Evolutionary conservation across 176 grass and related monocot genomes (phyloP).

Genomic region (Poa annua): DNA sequence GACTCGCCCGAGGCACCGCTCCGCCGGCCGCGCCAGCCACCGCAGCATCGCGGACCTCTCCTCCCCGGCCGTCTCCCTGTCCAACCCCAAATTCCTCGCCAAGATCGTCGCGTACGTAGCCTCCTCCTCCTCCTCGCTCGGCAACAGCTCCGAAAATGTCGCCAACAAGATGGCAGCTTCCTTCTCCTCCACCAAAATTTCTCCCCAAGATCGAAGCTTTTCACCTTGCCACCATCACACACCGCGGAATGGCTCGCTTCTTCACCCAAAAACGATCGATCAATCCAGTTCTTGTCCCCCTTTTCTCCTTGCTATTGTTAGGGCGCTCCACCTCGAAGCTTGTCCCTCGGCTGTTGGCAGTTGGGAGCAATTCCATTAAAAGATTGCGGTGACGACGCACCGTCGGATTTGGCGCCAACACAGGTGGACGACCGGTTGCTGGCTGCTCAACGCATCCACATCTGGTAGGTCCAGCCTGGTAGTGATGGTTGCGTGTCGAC

Average conservation of each 20-base stretch:
- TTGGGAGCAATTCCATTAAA: conserved; percentile 3
- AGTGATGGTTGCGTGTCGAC: neutral
- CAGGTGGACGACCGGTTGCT: neutral
- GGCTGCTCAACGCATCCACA: neutral
- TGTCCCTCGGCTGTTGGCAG: neutral
- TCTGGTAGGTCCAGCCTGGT: neutral
- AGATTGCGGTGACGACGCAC: neutral
- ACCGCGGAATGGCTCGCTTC: neutral
- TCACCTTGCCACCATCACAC: neutral
- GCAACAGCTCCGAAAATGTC: neutral
- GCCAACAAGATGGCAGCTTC: neutral
- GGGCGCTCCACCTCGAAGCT: conserved; percentile 2
- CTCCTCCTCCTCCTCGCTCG: neutral
- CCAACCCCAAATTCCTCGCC: neutral
- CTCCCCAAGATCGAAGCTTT: neutral
- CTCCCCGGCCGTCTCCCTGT: neutral
- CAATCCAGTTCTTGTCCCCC: neutral
- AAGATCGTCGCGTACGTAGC: neutral
- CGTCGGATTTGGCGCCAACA: neutral
- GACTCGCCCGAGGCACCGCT: conserved; percentile 37
- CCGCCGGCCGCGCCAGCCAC: conserved; percentile 29
- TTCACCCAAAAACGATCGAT: neutral
- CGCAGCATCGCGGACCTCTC: conserved; percentile 5
- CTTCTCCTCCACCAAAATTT: neutral
- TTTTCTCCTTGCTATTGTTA: neutral